These are phyloP conservation scores for Microsporum ferrugineum DNA, from an alignment of 2,329 filamentous ascomycete species.

Conservation along the genomic window DNA sequence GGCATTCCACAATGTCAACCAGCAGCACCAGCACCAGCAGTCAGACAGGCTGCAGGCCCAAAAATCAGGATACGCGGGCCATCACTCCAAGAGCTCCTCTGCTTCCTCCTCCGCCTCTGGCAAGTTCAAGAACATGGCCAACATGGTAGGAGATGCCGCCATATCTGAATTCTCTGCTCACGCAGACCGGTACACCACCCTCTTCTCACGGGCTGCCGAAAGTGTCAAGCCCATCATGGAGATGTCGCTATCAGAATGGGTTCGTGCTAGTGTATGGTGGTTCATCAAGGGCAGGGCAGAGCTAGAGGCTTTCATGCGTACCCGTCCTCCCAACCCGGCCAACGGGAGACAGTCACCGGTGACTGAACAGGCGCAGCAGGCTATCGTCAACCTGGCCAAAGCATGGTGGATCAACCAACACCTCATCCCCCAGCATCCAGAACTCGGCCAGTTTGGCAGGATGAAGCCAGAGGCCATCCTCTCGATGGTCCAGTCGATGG, in stretches of 20 bases:
- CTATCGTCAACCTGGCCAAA: slow-evolving; percentile 77
- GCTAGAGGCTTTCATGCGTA: slow-evolving; percentile 60
- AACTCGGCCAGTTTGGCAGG: slow-evolving; percentile 30
- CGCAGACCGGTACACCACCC: slow-evolving; percentile 59
- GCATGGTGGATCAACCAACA: slow-evolving; percentile 61
- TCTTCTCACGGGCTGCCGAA: slow-evolving; percentile 70
- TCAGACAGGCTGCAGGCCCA: background rate
- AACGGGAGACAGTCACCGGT: slow-evolving; percentile 33
- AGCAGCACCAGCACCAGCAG: background rate
- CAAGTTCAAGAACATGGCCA: slow-evolving; percentile 27
- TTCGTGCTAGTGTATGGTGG: slow-evolving; percentile 75
- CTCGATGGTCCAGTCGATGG: slow-evolving; percentile 34
- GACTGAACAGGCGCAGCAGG: slow-evolving; percentile 51
- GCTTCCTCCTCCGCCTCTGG: slow-evolving; percentile 15
- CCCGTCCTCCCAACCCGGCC: slow-evolving; percentile 46
- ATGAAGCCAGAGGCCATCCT: slow-evolving; percentile 31
- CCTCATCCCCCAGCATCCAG: slow-evolving; percentile 31
- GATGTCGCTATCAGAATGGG: slow-evolving; percentile 55
- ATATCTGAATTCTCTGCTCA: slow-evolving; percentile 58
- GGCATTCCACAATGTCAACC: background rate
- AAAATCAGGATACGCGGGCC: background rate
- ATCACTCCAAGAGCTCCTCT: slow-evolving; percentile 2
- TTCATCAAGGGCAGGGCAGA: slow-evolving; percentile 69
- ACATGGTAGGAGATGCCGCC: slow-evolving; percentile 50
- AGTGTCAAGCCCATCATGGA: slow-evolving; percentile 54